These are phyloP conservation scores for Ustilago lituana DNA, from an alignment of 1,284 basidiomycete species.

Conservation along the genomic window DNA sequence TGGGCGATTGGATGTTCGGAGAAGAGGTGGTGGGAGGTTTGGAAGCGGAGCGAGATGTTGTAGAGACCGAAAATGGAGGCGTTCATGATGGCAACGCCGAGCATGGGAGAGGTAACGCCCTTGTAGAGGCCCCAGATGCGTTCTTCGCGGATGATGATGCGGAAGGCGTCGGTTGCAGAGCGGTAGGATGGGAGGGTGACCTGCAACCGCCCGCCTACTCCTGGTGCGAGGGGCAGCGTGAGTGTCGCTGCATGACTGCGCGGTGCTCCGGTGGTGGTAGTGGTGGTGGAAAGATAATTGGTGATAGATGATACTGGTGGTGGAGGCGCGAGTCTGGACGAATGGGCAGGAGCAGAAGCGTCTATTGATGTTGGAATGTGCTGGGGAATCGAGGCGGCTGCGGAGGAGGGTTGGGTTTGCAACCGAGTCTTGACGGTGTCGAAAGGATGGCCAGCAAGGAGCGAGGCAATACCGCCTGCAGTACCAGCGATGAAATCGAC, in stretches of 20 bases:
- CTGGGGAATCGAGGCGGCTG: no score
- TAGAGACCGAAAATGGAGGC: constrained; percentile 62
- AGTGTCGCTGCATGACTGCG: constrained; percentile 14
- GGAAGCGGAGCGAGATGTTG: constrained; percentile 41
- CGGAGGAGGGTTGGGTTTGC: constrained; percentile 38
- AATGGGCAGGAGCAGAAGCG: neutral
- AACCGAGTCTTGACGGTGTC: constrained; percentile 64
- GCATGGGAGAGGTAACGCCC: constrained; percentile 55
- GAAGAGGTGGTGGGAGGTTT: constrained; percentile 10
- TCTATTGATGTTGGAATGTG: no score
- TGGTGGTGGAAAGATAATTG: neutral
- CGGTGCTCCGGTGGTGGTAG: neutral
- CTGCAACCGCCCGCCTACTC: neutral
- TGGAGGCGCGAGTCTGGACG: no score
- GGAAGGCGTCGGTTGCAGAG: constrained; percentile 54
- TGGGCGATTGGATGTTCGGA: constrained; percentile 16
- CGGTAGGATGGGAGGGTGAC: constrained; percentile 35
- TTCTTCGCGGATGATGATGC: constrained; percentile 56
- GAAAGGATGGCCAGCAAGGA: constrained; percentile 60
- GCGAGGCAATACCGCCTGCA: constrained; percentile 53
- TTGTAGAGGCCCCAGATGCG: constrained; percentile 58
- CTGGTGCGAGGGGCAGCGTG: neutral
- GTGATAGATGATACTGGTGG: no score
- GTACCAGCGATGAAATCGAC: constrained; percentile 65
- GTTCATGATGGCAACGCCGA: constrained; percentile 66